Evolutionary conservation across 176 grass and related monocot species (phyloP).

Genomic region (Oryza nivara): DNA sequence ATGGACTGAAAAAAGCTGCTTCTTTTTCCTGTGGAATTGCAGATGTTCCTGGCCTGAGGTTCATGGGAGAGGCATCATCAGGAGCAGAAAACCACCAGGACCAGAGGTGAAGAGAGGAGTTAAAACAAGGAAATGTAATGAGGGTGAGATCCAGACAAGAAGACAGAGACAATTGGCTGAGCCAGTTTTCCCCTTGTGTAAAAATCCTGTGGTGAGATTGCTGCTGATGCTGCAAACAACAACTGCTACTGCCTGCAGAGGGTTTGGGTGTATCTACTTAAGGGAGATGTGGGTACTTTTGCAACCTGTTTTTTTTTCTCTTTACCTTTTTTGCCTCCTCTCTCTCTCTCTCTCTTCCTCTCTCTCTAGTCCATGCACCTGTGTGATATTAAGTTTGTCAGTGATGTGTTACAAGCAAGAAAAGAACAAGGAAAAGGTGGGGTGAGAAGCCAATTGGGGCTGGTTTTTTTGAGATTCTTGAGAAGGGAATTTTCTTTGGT

Average conservation of each 20-base stretch:
- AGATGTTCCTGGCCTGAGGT: slow-evolving; percentile 41
- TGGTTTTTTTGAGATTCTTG: slow-evolving; percentile 37
- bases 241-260: slow-evolving; percentile 42
- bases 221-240: slow-evolving; percentile 44
- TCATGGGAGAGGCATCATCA: slow-evolving; percentile 25
- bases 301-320: slow-evolving; percentile 24
- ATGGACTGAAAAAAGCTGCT: slow-evolving; percentile 22
- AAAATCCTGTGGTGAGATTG: slow-evolving; percentile 55
- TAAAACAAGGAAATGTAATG: neutral
- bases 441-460: slow-evolving; percentile 25
- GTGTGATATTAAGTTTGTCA: slow-evolving; percentile 62
- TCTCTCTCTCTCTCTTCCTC: neutral
- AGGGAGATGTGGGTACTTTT: slow-evolving; percentile 51
- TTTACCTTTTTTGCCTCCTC: neutral
- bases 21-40: slow-evolving; percentile 41
- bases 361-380: slow-evolving; percentile 47
- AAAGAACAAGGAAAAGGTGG: slow-evolving; percentile 29
- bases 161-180: slow-evolving; percentile 33
- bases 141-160: slow-evolving; percentile 19
- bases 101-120: slow-evolving; percentile 38
- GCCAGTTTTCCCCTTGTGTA: slow-evolving; percentile 59
- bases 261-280: slow-evolving; percentile 50
- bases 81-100: slow-evolving; percentile 40
- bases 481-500: slow-evolving; percentile 32
- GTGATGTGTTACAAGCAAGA: slow-evolving; percentile 50